Percentiles rank a stretch among this genome's conserved stretches.
Conservation (phyloP, 2,329 filamentous ascomycete species). For the Epichloe gansuensis region DNA sequence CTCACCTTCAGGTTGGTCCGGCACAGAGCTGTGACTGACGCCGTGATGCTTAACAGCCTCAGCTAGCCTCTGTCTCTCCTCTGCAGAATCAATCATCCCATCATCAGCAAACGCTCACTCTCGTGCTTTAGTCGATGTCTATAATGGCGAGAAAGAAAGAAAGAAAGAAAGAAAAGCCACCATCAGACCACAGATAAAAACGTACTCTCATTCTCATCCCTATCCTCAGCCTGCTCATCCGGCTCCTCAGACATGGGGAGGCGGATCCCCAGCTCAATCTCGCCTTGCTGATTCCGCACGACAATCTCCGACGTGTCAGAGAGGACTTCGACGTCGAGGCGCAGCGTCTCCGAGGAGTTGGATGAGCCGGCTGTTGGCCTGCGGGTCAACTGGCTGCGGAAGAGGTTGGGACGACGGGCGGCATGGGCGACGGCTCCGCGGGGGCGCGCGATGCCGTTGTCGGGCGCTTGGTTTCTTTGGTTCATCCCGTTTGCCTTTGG, state of each 20-base stretch:
- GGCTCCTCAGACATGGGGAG: conserved; percentile 41
- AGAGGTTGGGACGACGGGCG: conserved; percentile 32
- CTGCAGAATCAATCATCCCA: conserved; percentile 19
- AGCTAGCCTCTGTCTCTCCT: conserved; percentile 46
- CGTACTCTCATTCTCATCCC: conserved; percentile 43
- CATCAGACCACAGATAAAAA: neutral
- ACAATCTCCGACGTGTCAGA: conserved; percentile 44
- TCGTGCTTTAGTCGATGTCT: too few species aligned
- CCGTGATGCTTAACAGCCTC: conserved; percentile 52
- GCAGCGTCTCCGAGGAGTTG: conserved; percentile 32
- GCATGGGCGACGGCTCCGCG: conserved; percentile 1
- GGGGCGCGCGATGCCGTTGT: neutral
- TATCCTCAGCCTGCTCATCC: conserved; percentile 45
- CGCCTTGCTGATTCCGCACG: conserved; percentile 49
- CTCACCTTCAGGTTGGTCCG: conserved; percentile 55
- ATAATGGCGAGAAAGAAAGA: neutral
- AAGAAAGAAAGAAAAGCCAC: neutral
- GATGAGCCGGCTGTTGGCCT: conserved; percentile 36
- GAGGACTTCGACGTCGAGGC: conserved; percentile 35
- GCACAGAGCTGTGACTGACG: conserved; percentile 39
- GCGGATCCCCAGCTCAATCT: conserved; percentile 48
- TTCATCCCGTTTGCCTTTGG: neutral
- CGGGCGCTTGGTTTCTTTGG: conserved; percentile 1
- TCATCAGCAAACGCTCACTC: neutral
- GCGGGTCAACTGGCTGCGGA: conserved; percentile 46